Base-by-base conservation (phyloP, 805 yeast genomes). In the Metschnikowia santaceciliae region DNA sequence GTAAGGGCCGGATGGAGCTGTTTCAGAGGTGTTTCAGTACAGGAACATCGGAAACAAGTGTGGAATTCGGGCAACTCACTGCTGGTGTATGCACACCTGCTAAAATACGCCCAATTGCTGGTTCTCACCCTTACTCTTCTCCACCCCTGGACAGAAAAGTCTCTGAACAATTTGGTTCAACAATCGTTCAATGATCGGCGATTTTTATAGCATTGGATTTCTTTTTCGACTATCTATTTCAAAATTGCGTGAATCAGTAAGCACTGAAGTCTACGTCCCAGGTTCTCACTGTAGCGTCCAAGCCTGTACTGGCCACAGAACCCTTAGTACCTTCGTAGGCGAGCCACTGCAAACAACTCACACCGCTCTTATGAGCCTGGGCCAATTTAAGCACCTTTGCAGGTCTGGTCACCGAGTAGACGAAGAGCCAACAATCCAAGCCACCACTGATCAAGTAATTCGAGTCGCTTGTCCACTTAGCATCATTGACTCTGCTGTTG, bases 311-410 rank as follows among this genome's bases (percentile, higher is more conserved):
- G 7, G 82, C 80, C 38, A 91, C 65, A 10, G 72, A 69, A 4
- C 70, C 72, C 35, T 48, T 48, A 4, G 54, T 52, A 2, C 50
- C 64, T 37, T 67, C 74, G 32, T 75, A 76, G 30, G 63, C 62
- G n/a, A 65, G 48, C 97, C 98, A 94, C 43, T 71, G 74, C 15
- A 89, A 88, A 33, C 80, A 81, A 38, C 80, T 79, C 42, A 89
- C 90, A 51, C 98, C 98, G 53, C 82, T 92, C 64, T 88, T 90
- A 64, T 94, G 99, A 1, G 96, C 89, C 61, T 86, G 86, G 55
- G 85, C 71, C 37, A 71, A 67, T 70, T 90, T 89, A 60, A 88
- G 71, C 56, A 84, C 90, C 71, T 84, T 87, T 52, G 84, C 80
- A 6, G 98, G 96, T 57, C 78, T 82, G 34, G 77, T 79, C 39